A percentile compares a stretch with the other conserved stretches of the same genome.
phyloP scores from a whole-genome alignment of 164 flowering plant genomes.

The Brasenia schreberi region DNA sequence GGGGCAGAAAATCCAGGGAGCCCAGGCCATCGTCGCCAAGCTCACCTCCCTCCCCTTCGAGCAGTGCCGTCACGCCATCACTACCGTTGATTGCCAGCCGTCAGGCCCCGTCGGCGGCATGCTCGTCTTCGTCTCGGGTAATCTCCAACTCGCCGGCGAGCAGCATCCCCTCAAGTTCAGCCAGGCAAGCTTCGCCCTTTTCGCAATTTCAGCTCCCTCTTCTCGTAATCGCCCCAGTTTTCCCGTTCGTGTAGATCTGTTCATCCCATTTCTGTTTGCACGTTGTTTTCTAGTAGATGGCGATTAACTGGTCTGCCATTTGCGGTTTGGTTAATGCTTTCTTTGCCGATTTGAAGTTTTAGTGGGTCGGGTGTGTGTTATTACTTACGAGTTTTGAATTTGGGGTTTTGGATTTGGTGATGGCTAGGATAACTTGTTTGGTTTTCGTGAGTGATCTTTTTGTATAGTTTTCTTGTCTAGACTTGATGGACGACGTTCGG shows the following conservation, averaged over 20 bases:
- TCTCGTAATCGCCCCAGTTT: not conserved
- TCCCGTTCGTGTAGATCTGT: not conserved
- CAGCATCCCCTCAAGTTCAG: slow-evolving; percentile 84
- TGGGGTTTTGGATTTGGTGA: no score
- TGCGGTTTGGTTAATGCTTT: no score
- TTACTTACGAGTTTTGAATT: no score
- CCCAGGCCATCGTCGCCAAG: slow-evolving; percentile 52
- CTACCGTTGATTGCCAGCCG: slow-evolving; percentile 88
- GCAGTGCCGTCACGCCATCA: slow-evolving; percentile 66
- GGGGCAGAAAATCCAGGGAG: slow-evolving; percentile 74
- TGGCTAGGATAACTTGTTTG: no score
- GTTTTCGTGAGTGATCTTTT: no score
- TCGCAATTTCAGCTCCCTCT: not conserved
- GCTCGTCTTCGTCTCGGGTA: slow-evolving; percentile 80
- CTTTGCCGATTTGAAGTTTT: no score
- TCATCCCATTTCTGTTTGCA: not conserved
- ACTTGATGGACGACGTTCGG: no score
- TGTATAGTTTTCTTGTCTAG: no score
- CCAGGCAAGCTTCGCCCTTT: slow-evolving; percentile 32
- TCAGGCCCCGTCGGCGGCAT: slow-evolving; percentile 70
- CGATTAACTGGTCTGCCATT: no score
- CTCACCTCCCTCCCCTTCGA: slow-evolving; percentile 62
- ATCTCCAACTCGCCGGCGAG: slow-evolving; percentile 74
- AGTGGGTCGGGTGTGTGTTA: no score
- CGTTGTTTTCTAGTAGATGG: not conserved